phyloP scores from a whole-genome alignment of 257 asterid species.

The Solanum habrochaites region DNA sequence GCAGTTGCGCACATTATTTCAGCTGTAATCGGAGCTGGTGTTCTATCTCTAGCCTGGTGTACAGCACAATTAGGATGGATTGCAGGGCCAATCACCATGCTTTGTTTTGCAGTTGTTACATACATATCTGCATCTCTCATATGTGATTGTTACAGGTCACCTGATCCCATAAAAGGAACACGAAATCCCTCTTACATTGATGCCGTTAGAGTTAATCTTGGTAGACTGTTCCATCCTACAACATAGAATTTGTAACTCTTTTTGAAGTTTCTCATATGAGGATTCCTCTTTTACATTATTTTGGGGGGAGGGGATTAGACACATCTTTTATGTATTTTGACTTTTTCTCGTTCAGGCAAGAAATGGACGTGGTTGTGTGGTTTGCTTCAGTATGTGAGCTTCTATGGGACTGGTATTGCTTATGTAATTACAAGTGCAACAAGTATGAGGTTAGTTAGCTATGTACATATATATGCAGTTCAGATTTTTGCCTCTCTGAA shows the following conservation, averaged over 20 bases:
- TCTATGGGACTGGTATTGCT: conserved; percentile 11
- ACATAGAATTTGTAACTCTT: neutral
- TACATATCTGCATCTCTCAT: conserved; percentile 41
- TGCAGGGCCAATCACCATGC: conserved; percentile 57
- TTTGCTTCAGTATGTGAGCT: conserved; percentile 9
- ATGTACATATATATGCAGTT: neutral
- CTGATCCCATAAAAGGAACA: conserved; percentile 22
- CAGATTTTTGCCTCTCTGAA: neutral
- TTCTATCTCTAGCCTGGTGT: conserved; percentile 74
- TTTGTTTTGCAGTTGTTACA: conserved; percentile 52
- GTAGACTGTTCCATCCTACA: conserved; percentile 2
- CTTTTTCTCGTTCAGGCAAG: conserved; percentile 9
- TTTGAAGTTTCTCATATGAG: neutral
- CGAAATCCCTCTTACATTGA: conserved; percentile 47
- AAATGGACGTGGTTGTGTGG: conserved; percentile 20
- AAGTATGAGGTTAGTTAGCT: conserved; percentile 27
- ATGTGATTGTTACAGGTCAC: conserved; percentile 41
- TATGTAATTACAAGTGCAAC: conserved; percentile 17
- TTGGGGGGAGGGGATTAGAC: neutral
- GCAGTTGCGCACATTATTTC: conserved; percentile 69
- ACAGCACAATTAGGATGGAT: conserved; percentile 75
- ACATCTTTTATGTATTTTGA: neutral
- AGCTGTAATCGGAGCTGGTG: conserved; percentile 86
- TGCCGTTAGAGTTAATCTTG: conserved; percentile 36
- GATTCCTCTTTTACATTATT: neutral